These are phyloP conservation scores for Saururus chinensis DNA, from an alignment of 164 flowering plant genomes.

Conservation along the genomic window DNA sequence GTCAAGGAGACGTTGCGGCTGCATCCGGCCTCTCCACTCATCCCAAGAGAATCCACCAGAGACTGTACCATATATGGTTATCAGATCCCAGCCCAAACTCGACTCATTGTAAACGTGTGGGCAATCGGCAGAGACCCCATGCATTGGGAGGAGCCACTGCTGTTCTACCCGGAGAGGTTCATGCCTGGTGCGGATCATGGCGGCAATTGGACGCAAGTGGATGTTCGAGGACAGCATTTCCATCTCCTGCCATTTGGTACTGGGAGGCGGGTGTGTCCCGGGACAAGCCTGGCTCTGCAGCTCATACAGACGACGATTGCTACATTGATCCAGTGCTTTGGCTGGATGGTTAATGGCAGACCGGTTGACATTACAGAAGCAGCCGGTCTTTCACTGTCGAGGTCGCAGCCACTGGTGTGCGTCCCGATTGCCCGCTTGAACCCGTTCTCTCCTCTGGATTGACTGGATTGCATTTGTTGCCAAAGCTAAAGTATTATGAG, in stretches of 20 bases:
- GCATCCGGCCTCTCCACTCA: constrained; percentile 46
- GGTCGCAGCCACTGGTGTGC: constrained; percentile 23
- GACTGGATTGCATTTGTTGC: too few species aligned
- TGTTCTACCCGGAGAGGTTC: constrained; percentile 58
- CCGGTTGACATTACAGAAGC: constrained; percentile 31
- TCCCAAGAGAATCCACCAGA: constrained; percentile 21
- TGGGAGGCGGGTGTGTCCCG: constrained; percentile 53
- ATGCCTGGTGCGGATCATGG: constrained; percentile 1
- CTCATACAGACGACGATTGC: constrained; percentile 24
- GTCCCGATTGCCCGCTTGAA: constrained; percentile 7
- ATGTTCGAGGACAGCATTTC: constrained; percentile 35
- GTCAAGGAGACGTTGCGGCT: constrained; percentile 47
- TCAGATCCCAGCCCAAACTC: constrained; percentile 36
- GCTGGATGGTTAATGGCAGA: constrained; percentile 23
- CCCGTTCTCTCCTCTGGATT: constrained; percentile 12
- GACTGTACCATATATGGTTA: constrained; percentile 29
- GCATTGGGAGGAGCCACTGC: constrained; percentile 40
- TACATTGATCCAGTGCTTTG: constrained; percentile 42
- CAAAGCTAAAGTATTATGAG: too few species aligned
- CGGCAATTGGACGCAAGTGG: constrained; percentile 8
- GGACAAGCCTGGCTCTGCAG: constrained; percentile 26
- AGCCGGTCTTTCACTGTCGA: constrained; percentile 25
- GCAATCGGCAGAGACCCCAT: constrained; percentile 52
- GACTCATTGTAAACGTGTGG: constrained; percentile 35
- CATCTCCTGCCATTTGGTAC: constrained; percentile 42